Base-by-base conservation (phyloP, 1,139 yeast species). In the Scheffersomyces parashehatae region DNA sequence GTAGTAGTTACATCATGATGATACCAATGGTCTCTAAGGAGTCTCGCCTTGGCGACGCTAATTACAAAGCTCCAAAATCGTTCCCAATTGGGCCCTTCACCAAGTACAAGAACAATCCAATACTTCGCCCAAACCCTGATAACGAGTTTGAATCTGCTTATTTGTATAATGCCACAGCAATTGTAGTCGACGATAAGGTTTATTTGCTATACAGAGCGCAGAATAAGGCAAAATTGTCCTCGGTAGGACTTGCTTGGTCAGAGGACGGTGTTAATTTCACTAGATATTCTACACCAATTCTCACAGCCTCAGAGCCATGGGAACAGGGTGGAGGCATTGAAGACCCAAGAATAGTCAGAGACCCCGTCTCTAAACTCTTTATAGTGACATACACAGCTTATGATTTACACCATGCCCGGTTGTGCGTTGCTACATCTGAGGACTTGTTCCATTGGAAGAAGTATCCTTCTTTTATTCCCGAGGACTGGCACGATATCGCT, bases 71-170 rank as follows among this genome's bases (percentile, higher is more conserved):
- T 0, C 77, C 78, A 6, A 52, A 46, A 4, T 50, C 61, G 13
- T 73, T 72, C 54, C 78, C 78, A 20, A 65, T 73, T 44, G 78
- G 78, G 0, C 77, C 77, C 7, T 73, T 73, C 50, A 51, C 53
- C 13, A 67, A 60, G 48, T 71, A 71, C 51, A 38, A 49, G 16
- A 46, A 63, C 13, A 73, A 73, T 46, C 78, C 78, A 1, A 71
- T 73, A 33, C 52, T 73, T 40, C 60, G 43, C 11, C 78, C 78
- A 4, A 61, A 72, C 50, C 77, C 76, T 7, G 56, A 60, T 7
- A 49, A 62, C 37, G 75, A 70, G 36, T 73, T 69, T 49, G 78
- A 73, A 49, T 61, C 65, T 48, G 70, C 71, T 3, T 72, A 68
- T 48, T 52, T 73, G 40, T 73, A 73, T 51, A 73, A 73, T 54